A percentile compares a stretch with the other conserved stretches of the same genome.
These are phyloP conservation scores for Lycium ferocissimum DNA, from an alignment of 257 asterid genomes.

Conservation along the genomic window DNA sequence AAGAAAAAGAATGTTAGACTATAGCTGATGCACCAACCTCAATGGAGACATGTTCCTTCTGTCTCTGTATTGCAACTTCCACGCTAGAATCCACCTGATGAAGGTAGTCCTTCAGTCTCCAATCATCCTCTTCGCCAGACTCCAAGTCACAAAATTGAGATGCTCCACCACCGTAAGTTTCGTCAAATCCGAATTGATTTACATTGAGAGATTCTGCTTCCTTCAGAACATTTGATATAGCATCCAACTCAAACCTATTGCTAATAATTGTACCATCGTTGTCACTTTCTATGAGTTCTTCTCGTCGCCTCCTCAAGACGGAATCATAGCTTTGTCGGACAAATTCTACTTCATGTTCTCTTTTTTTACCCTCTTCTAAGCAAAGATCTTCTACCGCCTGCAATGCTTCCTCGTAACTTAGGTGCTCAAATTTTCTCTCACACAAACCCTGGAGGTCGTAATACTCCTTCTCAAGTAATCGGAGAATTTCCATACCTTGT, in stretches of 20 bases:
- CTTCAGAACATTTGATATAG: slow-evolving; percentile 85
- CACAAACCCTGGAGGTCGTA: slow-evolving; percentile 76
- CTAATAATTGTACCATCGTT: slow-evolving; percentile 52
- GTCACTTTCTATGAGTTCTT: slow-evolving; percentile 68
- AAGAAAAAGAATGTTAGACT: slow-evolving; percentile 13
- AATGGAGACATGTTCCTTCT: slow-evolving; percentile 81
- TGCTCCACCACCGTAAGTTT: slow-evolving; percentile 62
- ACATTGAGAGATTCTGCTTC: slow-evolving; percentile 81
- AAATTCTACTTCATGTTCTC: slow-evolving; percentile 66
- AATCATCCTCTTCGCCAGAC: slow-evolving; percentile 83
- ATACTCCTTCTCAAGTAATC: slow-evolving; percentile 83
- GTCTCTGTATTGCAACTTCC: slow-evolving; percentile 89
- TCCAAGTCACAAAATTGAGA: slow-evolving; percentile 79
- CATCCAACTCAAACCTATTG: slow-evolving; percentile 82
- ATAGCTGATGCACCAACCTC: slow-evolving; percentile 64
- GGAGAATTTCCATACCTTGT: slow-evolving; percentile 77
- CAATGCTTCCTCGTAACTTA: slow-evolving; percentile 84
- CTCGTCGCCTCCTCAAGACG: slow-evolving; percentile 70
- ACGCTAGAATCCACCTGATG: slow-evolving; percentile 88
- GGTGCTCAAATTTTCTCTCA: slow-evolving; percentile 84
- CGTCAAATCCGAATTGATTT: slow-evolving; percentile 86
- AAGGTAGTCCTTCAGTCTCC: slow-evolving; percentile 79
- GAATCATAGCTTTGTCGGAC: slow-evolving; percentile 68
- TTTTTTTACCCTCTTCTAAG: slow-evolving; percentile 84
- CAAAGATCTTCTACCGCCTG: slow-evolving; percentile 89